Percentiles rank a stretch among this genome's conserved stretches.
Evolutionary conservation across 2,329 filamentous ascomycete species (phyloP).

Genomic region (Cladosporium phlei): DNA sequence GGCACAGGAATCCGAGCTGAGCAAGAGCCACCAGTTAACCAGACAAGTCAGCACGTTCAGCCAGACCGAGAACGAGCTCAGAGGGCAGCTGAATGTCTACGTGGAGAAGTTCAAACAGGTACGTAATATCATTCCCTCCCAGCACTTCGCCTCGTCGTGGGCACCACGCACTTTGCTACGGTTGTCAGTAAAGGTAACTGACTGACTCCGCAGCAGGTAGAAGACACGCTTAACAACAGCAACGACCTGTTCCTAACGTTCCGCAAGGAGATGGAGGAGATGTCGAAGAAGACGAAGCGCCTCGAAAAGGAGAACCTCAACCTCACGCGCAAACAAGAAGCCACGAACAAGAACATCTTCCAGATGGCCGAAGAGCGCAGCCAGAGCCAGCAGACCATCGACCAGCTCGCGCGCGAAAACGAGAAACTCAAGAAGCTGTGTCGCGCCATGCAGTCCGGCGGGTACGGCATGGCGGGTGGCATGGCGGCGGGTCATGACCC

Average conservation of each 20-base stretch:
- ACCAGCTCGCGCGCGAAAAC: slow-evolving; percentile 77
- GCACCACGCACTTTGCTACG: slow-evolving; percentile 10
- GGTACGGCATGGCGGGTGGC: slow-evolving; percentile 54
- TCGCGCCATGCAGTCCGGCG: slow-evolving; percentile 92
- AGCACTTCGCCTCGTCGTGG: not conserved
- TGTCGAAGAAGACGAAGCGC: slow-evolving; percentile 97
- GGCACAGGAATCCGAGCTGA: slow-evolving; percentile 73
- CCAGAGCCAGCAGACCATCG: slow-evolving; percentile 67
- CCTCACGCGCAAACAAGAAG: slow-evolving; percentile 86
- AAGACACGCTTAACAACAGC: slow-evolving; percentile 96
- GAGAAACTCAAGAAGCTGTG: slow-evolving; percentile 91
- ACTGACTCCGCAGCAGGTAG: slow-evolving; percentile 66
- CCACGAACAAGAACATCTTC: slow-evolving; percentile 89
- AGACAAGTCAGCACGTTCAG: slow-evolving; percentile 91
- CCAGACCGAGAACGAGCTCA: slow-evolving; percentile 88
- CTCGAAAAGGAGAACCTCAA: slow-evolving; percentile 94
- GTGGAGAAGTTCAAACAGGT: slow-evolving; percentile 99
- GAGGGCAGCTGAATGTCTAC: slow-evolving; percentile 95
- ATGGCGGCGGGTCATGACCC: slow-evolving; percentile 15
- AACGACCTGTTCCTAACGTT: slow-evolving; percentile 97
- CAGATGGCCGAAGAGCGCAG: slow-evolving; percentile 94
- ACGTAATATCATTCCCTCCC: slow-evolving; percentile 25
- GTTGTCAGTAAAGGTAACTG: slow-evolving; percentile 26
- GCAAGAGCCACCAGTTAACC: slow-evolving; percentile 78
- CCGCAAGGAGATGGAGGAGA: slow-evolving; percentile 98